These are phyloP conservation scores for Colletotrichum musicola DNA, from an alignment of 2,329 filamentous ascomycete species.

Conservation along the genomic window DNA sequence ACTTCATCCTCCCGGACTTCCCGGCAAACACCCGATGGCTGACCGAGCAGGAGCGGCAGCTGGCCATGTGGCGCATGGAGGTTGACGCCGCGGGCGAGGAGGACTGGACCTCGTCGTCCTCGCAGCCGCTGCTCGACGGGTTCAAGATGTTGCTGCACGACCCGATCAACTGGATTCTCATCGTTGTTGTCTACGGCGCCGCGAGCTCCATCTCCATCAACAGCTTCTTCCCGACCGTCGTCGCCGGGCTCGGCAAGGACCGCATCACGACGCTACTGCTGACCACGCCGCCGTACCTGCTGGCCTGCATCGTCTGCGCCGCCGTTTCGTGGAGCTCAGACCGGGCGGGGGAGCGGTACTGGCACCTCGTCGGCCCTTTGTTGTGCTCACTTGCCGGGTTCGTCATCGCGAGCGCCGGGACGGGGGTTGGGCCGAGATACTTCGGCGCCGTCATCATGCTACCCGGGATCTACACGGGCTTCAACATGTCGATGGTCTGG, in stretches of 20 bases:
- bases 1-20: slow-evolving; percentile 48
- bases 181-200: slow-evolving; percentile 40
- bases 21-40: slow-evolving; percentile 53
- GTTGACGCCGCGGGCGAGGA: slow-evolving; percentile 42
- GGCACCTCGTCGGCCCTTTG: slow-evolving; percentile 35
- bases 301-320: slow-evolving; percentile 51
- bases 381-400: slow-evolving; percentile 35
- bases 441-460: slow-evolving; percentile 43
- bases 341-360: slow-evolving; percentile 34
- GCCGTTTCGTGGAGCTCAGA: slow-evolving; percentile 34
- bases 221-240: slow-evolving; percentile 44
- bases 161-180: slow-evolving; percentile 42
- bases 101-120: slow-evolving; percentile 39
- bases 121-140: slow-evolving; percentile 40
- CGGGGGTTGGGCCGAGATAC: slow-evolving; percentile 29
- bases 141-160: slow-evolving; percentile 41
- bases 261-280: slow-evolving; percentile 57
- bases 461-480: slow-evolving; percentile 42
- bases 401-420: slow-evolving; percentile 29
- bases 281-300: slow-evolving; percentile 57
- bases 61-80: slow-evolving; percentile 42
- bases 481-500: slow-evolving; percentile 45
- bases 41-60: slow-evolving; percentile 39
- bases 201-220: slow-evolving; percentile 40
- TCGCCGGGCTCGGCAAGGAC: slow-evolving; percentile 25